Evolutionary conservation across 768 basidiomycete species (phyloP), one percentile per base, ranked within the genome.

Genomic region (Terana coerulea): DNA sequence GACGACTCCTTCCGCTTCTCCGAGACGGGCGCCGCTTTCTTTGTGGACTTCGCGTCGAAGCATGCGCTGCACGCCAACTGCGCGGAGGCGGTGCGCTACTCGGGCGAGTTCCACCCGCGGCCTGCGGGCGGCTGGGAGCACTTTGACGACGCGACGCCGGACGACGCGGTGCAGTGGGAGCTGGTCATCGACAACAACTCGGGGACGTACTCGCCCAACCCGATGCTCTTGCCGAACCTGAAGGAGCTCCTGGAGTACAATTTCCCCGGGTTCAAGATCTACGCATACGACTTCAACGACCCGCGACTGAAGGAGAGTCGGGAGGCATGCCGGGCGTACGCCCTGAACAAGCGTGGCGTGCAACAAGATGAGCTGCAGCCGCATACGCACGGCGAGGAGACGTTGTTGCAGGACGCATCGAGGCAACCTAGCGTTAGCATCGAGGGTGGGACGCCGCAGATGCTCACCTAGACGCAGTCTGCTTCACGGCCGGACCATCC

Each of bases 11-110:
- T 91, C 57, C 79, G 90, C 19, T 91, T 92, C 68, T 90, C 88
- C 24, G 90, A 91, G 66, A 93, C 90, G 3, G 89, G 89, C 14
- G 88, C 88, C 10, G 84, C 87, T 29, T 92, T 92, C 69, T 88
- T 90, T 60, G 87, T 91, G 54, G 87, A 91, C 67, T 86, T 91
- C 63, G 86, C 84, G 36, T 87, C 85, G 24, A 93, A 94, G 68
- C 91, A 93, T 62, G 91, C 88, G 4, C 74, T 93, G 63, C 90
- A 92, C 68, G 74, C 83, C 35, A 87, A 89, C 63, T 88, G 88
- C 62, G 75, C 75, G 14, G 72, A 76, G 54, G 65, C 69, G 14
- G 88, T 91, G 53, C 73, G 85, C 43, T 91, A 89, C 61, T 76
- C 78, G 40, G 88, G 88, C 21, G 88, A 91, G 69, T 91, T 91